phyloP scores from a whole-genome alignment of 1,139 yeast species.

The Magnusiomyces clavatus region DNA sequence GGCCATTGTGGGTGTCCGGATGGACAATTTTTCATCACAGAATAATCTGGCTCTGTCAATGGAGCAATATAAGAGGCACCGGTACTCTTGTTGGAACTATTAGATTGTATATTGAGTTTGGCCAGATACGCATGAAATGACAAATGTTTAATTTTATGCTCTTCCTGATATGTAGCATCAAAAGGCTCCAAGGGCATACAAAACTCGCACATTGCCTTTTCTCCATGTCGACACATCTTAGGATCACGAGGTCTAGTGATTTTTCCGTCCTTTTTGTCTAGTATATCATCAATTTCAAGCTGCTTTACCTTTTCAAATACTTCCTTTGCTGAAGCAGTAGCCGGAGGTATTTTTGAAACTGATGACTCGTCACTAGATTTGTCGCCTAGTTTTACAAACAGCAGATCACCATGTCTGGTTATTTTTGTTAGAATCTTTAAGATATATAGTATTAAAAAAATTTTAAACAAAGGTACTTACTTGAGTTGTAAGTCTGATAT shows the following conservation, averaged over 20 bases:
- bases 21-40: conserved; percentile 56
- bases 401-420: conserved; percentile 67
- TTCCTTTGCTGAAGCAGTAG: conserved; percentile 16
- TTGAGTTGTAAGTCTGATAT: conserved; percentile 48
- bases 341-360: conserved; percentile 17
- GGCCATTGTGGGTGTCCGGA: conserved; percentile 94
- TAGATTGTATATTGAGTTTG: conserved; percentile 61
- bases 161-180: conserved; percentile 70
- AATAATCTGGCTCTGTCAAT: conserved; percentile 60
- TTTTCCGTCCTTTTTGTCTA: conserved; percentile 65
- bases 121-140: conserved; percentile 81
- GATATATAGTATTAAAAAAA: background rate
- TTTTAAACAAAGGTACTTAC: conserved; percentile 16
- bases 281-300: conserved; percentile 54
- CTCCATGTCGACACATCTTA: conserved; percentile 75
- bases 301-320: conserved; percentile 26
- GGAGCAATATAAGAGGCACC: conserved; percentile 75
- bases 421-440: background rate
- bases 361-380: conserved; percentile 1
- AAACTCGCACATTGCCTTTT: conserved; percentile 95
- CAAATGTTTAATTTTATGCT: conserved; percentile 74
- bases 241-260: conserved; percentile 54
- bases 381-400: conserved; percentile 48
- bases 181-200: conserved; percentile 95
- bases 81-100: conserved; percentile 40